Base-by-base conservation (phyloP, 768 basidiomycete genomes). In the Boletus speciosus region DNA sequence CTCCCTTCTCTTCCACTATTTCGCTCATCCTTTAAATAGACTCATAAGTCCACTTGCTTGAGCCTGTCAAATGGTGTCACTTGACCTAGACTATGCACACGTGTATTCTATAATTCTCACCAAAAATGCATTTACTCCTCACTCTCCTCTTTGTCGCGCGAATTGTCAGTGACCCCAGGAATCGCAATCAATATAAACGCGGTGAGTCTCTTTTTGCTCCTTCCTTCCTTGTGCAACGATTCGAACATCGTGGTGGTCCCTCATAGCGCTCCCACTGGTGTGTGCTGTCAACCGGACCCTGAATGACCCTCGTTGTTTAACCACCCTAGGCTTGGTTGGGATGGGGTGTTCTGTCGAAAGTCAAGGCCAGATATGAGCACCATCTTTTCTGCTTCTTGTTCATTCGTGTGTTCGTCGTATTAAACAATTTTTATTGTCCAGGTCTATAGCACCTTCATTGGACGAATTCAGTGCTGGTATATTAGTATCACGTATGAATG, bases 31-130 rank as follows among this genome's bases (percentile, higher is more conserved):
- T 43, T 9, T 35, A 9, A 49, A 27, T 65, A 97, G 94, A 76
- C 81, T 97, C 66, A 90, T 97, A 73, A 95, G 91, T 70, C 93
- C 94, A 23, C 83, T 96, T 62, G 94, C 94, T 67, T 97, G 72
- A 85, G 37, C 61, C n/a, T 12, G 34, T 37, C 47, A 19, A 35
- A 16, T 10, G 31, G 6, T 25, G 8, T 39, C 32, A 11, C 51
- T 47, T 6, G 43, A n/a, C 36, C 49, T 56, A 64, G 55, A 58
- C 58, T 48, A 55, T 58, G 43, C 55, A 49, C 47, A 7, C 48
- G 53, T 72, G 63, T 67, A 65, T 51, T 56, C 55, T 64, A 64
- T 71, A 67, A 62, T 71, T 37, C 51, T 39, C 55, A 29, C 39
- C 46, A 43, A 65, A 29, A 66, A 57, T 57, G 52, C 49, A 51